Base-by-base conservation (phyloP, 2,329 filamentous ascomycete genomes). In the Fusarium torulosum region DNA sequence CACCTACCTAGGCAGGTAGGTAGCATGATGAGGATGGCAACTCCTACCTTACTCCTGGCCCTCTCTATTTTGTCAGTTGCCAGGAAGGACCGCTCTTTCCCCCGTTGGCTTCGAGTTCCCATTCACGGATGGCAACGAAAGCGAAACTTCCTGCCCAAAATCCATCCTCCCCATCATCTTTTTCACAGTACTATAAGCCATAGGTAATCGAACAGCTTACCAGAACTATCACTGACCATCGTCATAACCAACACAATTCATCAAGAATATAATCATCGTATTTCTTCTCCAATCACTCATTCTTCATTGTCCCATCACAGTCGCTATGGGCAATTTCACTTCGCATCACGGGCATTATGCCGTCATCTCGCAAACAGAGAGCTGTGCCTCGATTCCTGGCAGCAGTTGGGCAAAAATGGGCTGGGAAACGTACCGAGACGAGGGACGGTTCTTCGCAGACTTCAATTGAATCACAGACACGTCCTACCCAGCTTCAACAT, bases 321-420 rank as follows among this genome's bases (percentile, higher is more conserved):
- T 13, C 31, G 51, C 51, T 53, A 47, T 38, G 51, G 46, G 51
- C 41, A 37, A 37, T 33, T 20, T 27, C 42, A 53, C 19, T 11
- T 37, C 21, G 21, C 51, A 53, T 15, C 42, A 53, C 45, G 42
- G 42, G 20, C 31, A 37, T 27, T 15, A 27, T 15, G n/a, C 4
- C 31, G 15, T 19, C 4, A 17, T 19, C 23, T 31, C 21, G 14
- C 13, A 7, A n/a, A 33, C 35, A 37, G 9, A 9, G 9, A 10
- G 17, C n/a, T 17, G 8, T 11, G 4, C 5, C 35, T n/a, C 35
- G 35, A 37, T n/a, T 37, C 17, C 17, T 37, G 7, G n/a, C 35
- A 37, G 35, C 4, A 11, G 8, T 37, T 19, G 9, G 17, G 8
- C 1, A 1, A 4, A 37, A n/a, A 11, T 10, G 17, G 35, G 9